phyloP scores from a whole-genome alignment of 495 filamentous ascomycete genomes.

The Thozetella sp. region DNA sequence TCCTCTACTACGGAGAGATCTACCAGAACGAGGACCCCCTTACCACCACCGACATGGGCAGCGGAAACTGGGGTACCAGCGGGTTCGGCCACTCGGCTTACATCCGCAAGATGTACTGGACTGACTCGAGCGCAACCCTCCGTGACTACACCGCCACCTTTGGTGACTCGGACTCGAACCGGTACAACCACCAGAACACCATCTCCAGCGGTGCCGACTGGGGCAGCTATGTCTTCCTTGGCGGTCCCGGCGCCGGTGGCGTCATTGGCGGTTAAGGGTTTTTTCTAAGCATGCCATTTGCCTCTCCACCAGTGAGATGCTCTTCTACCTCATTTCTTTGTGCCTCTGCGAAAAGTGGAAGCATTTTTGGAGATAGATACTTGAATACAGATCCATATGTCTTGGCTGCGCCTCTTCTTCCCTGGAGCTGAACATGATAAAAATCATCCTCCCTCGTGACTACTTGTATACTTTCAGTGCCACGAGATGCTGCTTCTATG shows the following conservation, averaged over 20 bases:
- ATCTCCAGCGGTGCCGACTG: conserved; percentile 10
- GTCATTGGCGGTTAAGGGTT: conserved; percentile 16
- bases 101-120: conserved; percentile 22
- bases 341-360: too few species aligned
- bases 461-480: too few species aligned
- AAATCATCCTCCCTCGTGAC: too few species aligned
- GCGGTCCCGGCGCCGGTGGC: conserved; percentile 25
- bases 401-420: too few species aligned
- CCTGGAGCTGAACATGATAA: too few species aligned
- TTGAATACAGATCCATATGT: too few species aligned
- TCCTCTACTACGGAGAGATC: conserved; percentile 29
- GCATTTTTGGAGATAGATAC: too few species aligned
- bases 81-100: conserved; percentile 20
- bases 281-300: too few species aligned
- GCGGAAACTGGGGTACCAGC: conserved; percentile 17
- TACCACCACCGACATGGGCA: conserved; percentile 31
- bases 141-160: conserved; percentile 14
- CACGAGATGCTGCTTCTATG: too few species aligned
- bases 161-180: conserved; percentile 13
- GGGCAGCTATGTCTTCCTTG: conserved; percentile 22
- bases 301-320: too few species aligned
- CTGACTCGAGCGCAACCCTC: not conserved
- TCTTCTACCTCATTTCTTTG: too few species aligned
- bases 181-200: conserved; percentile 14
- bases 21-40: conserved; percentile 15